These are phyloP conservation scores for Tuctoria greenei DNA, from an alignment of 176 grass and related monocot species.

Conservation along the genomic window DNA sequence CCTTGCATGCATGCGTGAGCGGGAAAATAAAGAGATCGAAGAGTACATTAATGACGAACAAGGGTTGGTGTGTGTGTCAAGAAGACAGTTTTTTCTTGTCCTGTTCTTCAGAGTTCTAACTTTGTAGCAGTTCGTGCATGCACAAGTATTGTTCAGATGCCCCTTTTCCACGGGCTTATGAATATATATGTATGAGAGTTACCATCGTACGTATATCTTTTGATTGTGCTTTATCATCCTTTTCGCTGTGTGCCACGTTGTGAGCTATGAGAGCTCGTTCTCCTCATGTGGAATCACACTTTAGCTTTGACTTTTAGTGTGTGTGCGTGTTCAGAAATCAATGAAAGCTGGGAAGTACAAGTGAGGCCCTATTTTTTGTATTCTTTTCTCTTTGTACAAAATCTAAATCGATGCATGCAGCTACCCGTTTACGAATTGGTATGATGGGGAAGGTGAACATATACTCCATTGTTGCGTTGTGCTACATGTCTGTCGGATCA, in stretches of 20 bases:
- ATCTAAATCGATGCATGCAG: constrained; percentile 31
- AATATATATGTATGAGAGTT: not conserved
- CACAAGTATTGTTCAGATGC: not conserved
- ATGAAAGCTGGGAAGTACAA: too few species aligned
- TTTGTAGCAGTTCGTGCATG: not conserved
- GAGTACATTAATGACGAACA: not conserved
- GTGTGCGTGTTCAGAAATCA: too few species aligned
- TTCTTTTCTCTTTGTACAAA: not conserved
- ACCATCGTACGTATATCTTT: not conserved
- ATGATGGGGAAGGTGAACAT: not conserved
- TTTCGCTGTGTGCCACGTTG: not conserved
- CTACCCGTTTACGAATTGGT: not conserved
- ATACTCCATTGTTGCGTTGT: not conserved
- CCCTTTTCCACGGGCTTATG: not conserved
- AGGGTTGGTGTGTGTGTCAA: constrained; percentile 4
- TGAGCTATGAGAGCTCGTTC: too few species aligned
- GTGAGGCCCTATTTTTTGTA: too few species aligned
- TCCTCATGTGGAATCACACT: too few species aligned
- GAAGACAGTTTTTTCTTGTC: constrained; percentile 28
- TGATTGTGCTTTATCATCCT: too few species aligned
- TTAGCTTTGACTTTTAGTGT: too few species aligned
- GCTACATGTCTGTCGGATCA: not conserved
- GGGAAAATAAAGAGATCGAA: not conserved
- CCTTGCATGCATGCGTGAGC: not conserved
- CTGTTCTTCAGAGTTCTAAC: constrained; percentile 13